A percentile compares a stretch with the other conserved stretches of the same genome.
Evolutionary conservation across 129 eudicot species (phyloP).

Genomic region (Logfia minima): DNA sequence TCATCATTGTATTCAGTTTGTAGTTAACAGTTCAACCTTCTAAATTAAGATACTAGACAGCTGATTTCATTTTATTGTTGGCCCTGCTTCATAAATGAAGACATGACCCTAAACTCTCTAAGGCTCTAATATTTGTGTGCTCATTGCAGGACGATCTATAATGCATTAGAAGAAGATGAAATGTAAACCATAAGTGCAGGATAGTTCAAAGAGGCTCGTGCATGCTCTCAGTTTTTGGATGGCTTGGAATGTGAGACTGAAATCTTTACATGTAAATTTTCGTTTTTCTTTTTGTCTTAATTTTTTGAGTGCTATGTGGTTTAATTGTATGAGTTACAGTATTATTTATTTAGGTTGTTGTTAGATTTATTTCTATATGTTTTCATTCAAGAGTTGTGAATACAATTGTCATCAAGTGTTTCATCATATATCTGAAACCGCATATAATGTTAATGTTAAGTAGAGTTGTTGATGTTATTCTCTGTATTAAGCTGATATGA

Average conservation of each 20-base stretch:
- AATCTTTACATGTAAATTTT: constrained; percentile 12
- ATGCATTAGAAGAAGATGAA: constrained; percentile 77
- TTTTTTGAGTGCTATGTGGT: neutral
- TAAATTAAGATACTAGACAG: too few species aligned
- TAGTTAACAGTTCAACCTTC: neutral
- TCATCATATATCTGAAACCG: neutral
- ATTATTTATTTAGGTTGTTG: neutral
- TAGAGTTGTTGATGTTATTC: neutral
- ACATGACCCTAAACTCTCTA: neutral
- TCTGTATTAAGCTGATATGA: neutral
- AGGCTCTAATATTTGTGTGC: neutral
- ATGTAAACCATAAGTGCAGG: constrained; percentile 22
- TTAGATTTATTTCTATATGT: neutral
- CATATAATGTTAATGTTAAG: neutral
- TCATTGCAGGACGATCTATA: constrained; percentile 64
- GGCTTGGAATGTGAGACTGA: neutral
- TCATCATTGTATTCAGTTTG: neutral
- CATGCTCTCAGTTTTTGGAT: neutral
- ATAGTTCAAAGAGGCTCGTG: neutral
- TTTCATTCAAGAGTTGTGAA: neutral
- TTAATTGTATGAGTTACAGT: neutral
- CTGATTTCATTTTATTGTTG: neutral
- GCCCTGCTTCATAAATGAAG: neutral
- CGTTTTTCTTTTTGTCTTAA: neutral
- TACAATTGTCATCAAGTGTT: too few species aligned